These are phyloP conservation scores for Rhynchospora pubera DNA, from an alignment of 176 grass and related monocot species.

Conservation along the genomic window DNA sequence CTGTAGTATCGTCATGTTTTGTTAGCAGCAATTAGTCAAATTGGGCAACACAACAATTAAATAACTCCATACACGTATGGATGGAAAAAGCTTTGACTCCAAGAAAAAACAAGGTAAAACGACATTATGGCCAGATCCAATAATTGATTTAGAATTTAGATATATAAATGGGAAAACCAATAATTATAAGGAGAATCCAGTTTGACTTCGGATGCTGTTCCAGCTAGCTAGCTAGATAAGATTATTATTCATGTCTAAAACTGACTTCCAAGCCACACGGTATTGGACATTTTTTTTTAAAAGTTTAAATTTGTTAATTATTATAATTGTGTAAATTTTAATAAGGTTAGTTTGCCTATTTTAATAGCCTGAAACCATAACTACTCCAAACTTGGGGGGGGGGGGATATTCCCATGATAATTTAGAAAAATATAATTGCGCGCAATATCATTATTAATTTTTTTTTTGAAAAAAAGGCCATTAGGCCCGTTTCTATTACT, in stretches of 20 bases:
- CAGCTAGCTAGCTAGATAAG: not conserved
- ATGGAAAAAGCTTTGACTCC: not conserved
- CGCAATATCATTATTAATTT: too few relatives aligned
- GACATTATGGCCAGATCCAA: not conserved
- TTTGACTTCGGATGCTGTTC: not conserved
- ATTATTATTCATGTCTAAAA: not conserved
- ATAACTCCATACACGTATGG: not conserved
- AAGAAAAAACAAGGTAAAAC: not conserved
- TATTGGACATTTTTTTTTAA: not conserved
- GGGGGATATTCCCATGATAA: not conserved
- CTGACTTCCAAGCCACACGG: not conserved
- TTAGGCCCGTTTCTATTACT: too few relatives aligned
- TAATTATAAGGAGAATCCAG: not conserved
- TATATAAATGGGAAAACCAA: not conserved
- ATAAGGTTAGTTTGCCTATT: not conserved
- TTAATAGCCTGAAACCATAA: not conserved
- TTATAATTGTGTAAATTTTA: not conserved
- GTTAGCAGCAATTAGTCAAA: not conserved
- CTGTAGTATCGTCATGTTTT: not conserved
- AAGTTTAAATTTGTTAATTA: not conserved
- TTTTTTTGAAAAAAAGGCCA: too few relatives aligned
- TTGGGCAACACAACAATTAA: not conserved
- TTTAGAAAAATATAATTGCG: not conserved
- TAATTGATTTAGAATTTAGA: constrained; percentile 1
- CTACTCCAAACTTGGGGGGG: not conserved